Percentiles rank a stretch among this genome's conserved stretches.
Conservation (phyloP, 2,329 filamentous ascomycete genomes). For the Fusarium nelsonii region DNA sequence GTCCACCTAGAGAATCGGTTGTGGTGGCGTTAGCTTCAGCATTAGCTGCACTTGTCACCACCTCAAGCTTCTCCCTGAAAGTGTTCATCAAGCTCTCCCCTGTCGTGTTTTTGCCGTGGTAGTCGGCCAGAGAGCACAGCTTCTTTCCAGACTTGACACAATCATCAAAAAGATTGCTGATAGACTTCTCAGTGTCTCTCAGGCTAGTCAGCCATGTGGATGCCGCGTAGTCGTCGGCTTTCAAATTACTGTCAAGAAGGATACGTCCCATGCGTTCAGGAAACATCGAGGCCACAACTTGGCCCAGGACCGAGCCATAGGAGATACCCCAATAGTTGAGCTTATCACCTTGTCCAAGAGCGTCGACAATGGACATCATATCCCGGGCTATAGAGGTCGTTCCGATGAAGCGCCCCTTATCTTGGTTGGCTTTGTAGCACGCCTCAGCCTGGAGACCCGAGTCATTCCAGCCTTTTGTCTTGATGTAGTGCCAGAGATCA, state of each 20-base stretch:
- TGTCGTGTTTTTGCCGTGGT: neutral
- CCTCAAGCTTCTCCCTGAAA: neutral
- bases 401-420: constrained; percentile 46
- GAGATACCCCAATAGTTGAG: constrained; percentile 52
- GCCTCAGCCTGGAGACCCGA: neutral
- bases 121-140: neutral
- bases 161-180: constrained; percentile 2
- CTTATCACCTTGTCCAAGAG: constrained; percentile 51
- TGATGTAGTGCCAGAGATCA: neutral
- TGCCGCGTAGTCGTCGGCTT: constrained; percentile 24
- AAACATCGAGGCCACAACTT: constrained; percentile 40
- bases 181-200: neutral
- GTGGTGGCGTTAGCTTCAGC: too few species aligned
- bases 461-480: neutral
- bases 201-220: accelerated
- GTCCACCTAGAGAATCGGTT: too few species aligned
- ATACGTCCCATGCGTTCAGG: constrained; percentile 37
- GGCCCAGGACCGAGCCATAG: constrained; percentile 41
- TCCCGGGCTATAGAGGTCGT: constrained; percentile 53
- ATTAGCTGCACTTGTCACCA: too few species aligned
- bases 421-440: constrained; percentile 44
- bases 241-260: constrained; percentile 33
- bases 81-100: neutral
- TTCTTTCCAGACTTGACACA: neutral
- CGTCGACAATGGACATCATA: constrained; percentile 51